A percentile compares a stretch with the other conserved stretches of the same genome.
These are phyloP conservation scores for Clitopilus hobsonii DNA, from an alignment of 768 basidiomycete genomes.

Conservation along the genomic window DNA sequence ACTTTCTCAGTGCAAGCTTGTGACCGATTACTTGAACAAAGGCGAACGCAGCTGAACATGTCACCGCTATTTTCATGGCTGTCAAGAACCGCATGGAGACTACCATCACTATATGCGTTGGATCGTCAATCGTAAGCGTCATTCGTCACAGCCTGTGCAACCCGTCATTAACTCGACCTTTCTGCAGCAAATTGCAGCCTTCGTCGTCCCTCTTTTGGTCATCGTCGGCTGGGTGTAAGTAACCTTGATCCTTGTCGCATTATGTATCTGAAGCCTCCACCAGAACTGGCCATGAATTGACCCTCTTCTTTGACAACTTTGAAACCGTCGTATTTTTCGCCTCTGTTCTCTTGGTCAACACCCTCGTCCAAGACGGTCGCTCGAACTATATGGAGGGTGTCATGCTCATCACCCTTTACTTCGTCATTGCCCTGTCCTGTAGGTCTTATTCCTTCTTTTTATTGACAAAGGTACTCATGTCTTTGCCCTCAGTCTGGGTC, in stretches of 20 bases:
- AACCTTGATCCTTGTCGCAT: constrained; percentile 9
- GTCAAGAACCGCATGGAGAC: constrained; percentile 60
- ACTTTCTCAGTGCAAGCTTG: background rate
- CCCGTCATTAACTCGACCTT: background rate
- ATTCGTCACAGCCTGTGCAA: background rate
- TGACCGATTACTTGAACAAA: constrained; percentile 15
- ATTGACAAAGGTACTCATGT: background rate
- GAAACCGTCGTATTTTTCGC: constrained; percentile 87
- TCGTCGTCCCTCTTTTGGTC: constrained; percentile 84
- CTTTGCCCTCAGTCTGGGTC: constrained; percentile 25
- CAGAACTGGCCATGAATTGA: constrained; percentile 66
- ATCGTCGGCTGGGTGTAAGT: constrained; percentile 84
- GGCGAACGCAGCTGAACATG: constrained; percentile 86
- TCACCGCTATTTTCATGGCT: constrained; percentile 86
- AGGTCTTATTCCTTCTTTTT: constrained; percentile 20
- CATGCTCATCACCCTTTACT: constrained; percentile 68
- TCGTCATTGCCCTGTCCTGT: constrained; percentile 81
- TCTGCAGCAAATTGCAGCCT: constrained; percentile 74
- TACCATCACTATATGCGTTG: constrained; percentile 77
- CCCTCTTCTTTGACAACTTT: constrained; percentile 82
- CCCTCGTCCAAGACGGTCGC: constrained; percentile 79
- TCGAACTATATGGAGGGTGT: constrained; percentile 93
- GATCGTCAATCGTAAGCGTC: constrained; percentile 69
- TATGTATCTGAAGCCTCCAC: constrained; percentile 1
- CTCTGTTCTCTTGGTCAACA: constrained; percentile 84